Base-by-base conservation (phyloP, 768 basidiomycete species). In the Boletus subparvulus region DNA sequence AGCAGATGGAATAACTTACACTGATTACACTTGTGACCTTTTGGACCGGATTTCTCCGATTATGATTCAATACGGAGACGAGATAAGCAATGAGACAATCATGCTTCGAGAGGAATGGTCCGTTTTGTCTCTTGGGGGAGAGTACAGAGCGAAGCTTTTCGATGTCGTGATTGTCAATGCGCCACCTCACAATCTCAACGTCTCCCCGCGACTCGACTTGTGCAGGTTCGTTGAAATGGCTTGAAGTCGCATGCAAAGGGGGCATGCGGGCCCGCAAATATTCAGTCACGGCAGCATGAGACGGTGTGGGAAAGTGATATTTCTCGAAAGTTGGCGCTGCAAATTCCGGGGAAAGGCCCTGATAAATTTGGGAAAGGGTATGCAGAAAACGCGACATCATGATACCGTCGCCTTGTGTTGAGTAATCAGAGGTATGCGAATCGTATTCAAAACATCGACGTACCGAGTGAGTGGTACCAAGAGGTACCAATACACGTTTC, bases 381-480 rank as follows among this genome's bases (percentile, higher is more conserved):
- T 63, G 62, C 61, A 65, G 64, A 52, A 67, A 69, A n/a, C 65
- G 64, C 7, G 55, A 40, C 3, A 72, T 47, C 16, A 56, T 42
- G 6, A 49, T 49, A 9, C 62, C 71, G 46, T 73, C 71, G 1
- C 71, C 71, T 71, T 30, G 35, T 21, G 10, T 14, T 26, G 32
- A 35, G 14, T 3, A n/a, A 19, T 21, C 21, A 21, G 21, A 21
- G 21, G 21, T 21, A 11, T 13, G 26, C n/a, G 35, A 12, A 10
- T 37, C 5, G 7, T 7, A 35, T 16, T 26, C 35, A 17, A 7
- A 46, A 35, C 12, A 49, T 12, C 12, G 17, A 47, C 50, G 6
- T 51, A 69, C 71, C 71, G 7, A 73, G 68, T 12, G 61, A 58
- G 52, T 71, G 71, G 42, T 70, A 52, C 71, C 70, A 72, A 3